A percentile compares a stretch with the other conserved stretches of the same genome.
These are phyloP conservation scores for Hericium alpestre DNA, from an alignment of 768 basidiomycete species.

Conservation along the genomic window DNA sequence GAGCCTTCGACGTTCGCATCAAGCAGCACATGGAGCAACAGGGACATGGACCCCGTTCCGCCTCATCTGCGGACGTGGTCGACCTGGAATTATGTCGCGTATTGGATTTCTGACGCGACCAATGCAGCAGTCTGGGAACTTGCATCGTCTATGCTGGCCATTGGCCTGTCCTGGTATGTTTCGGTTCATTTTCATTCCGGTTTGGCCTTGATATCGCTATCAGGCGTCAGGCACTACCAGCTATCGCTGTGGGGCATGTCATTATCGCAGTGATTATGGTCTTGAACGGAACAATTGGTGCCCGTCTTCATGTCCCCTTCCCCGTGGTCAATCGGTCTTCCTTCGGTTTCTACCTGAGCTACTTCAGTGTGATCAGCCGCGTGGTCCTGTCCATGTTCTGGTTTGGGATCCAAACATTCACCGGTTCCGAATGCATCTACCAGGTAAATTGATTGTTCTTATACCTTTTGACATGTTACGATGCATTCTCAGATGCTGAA, in stretches of 20 bases:
- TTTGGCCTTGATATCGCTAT: neutral
- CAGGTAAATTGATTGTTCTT: constrained; percentile 27
- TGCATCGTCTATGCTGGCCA: constrained; percentile 63
- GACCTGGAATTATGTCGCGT: constrained; percentile 54
- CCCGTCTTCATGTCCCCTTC: constrained; percentile 69
- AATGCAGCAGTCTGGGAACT: constrained; percentile 37
- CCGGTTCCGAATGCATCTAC: constrained; percentile 63
- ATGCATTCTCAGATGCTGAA: constrained; percentile 44
- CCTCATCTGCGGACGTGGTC: constrained; percentile 53
- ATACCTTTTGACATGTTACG: neutral
- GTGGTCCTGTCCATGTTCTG: constrained; percentile 73
- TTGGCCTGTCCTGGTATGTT: constrained; percentile 57
- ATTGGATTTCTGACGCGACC: constrained; percentile 34
- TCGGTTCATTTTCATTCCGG: neutral
- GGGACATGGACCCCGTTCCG: constrained; percentile 71
- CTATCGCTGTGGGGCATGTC: constrained; percentile 61
- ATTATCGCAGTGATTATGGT: constrained; percentile 68
- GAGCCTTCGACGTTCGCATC: constrained; percentile 48
- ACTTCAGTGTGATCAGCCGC: constrained; percentile 73
- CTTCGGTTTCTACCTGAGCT: constrained; percentile 85
- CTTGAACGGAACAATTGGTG: constrained; percentile 69
- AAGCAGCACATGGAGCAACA: constrained; percentile 52
- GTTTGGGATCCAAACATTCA: constrained; percentile 59
- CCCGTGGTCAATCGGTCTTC: constrained; percentile 74
- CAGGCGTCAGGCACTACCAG: constrained; percentile 57